Evolutionary conservation across 2,329 filamentous ascomycete genomes (phyloP), one percentile per base, ranked within the genome.

Genomic region (Metarhizium guizhouense): DNA sequence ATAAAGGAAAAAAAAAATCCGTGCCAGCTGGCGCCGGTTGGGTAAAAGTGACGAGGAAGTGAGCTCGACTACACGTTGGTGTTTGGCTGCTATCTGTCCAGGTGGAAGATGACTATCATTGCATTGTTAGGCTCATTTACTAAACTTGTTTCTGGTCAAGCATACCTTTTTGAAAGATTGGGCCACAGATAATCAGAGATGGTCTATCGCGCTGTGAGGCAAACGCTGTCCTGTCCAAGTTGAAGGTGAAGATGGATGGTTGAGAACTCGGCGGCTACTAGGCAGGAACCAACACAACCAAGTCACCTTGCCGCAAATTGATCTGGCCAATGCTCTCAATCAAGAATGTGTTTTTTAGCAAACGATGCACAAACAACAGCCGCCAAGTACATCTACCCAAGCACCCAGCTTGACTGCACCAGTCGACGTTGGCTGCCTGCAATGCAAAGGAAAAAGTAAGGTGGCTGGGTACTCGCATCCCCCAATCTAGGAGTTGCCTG

Each of bases 391-490:
- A 34, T 11, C 38, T 11, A 6, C 38, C 38, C 38, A 40, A 11
- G 34, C 34, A 36, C 38, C 11, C 5, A 40, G 11, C 38, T 40
- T n/a, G 32, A 34, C 25, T 34, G 32, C 32, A 11, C 32, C 32
- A 11, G 32, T 11, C 38, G 38, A 16, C 14, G 38, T 13, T 16
- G 14, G 38, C 38, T 40, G 14, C 38, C 14, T 16, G 38, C 42
- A 16, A 45, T 11, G 16, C 8, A 4, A 20, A 43, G 42, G 50
- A n/a, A 25, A 42, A 45, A 49, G 36, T 56, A 40, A 55, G 53
- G 51, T 57, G 56, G 56, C 56, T 57, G 54, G 56, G 48, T 36
- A 45, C 25, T 2, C 18, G n/a, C 25, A n/a, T 55, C 52, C 8
- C 32, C 38, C 8, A 40, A 16, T 16, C 38, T 8, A 40, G 10